Evolutionary conservation across 257 asterid species (phyloP).

Genomic region (Galeopsis tetrahit): DNA sequence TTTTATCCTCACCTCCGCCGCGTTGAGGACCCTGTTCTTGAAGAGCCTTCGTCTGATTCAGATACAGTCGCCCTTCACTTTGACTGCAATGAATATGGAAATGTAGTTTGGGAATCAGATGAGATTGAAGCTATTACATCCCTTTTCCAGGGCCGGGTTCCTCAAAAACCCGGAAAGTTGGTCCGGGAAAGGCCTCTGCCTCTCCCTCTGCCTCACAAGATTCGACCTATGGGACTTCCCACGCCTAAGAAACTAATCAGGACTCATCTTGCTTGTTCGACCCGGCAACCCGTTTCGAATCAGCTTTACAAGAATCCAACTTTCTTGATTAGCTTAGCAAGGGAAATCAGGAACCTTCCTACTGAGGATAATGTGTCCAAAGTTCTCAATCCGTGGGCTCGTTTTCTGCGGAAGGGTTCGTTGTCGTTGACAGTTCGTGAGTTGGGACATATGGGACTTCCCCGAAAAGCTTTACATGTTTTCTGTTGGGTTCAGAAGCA

Average conservation of each 20-base stretch:
- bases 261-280: slow-evolving; percentile 39
- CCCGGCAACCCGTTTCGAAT: slow-evolving; percentile 55
- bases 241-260: slow-evolving; percentile 53
- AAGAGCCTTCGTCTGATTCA: slow-evolving; percentile 16
- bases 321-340: slow-evolving; percentile 81
- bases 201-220: slow-evolving; percentile 70
- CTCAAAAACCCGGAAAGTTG: slow-evolving; percentile 79
- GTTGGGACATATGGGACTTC: slow-evolving; percentile 77
- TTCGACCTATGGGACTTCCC: slow-evolving; percentile 71
- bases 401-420: slow-evolving; percentile 79
- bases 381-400: slow-evolving; percentile 63
- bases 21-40: slow-evolving; percentile 32
- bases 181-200: slow-evolving; percentile 71
- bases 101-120: slow-evolving; percentile 62
- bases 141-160: slow-evolving; percentile 73
- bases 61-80: slow-evolving; percentile 29
- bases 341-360: slow-evolving; percentile 65
- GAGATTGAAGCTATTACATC: slow-evolving; percentile 89
- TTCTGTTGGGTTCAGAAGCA: slow-evolving; percentile 77
- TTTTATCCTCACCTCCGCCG: slow-evolving; percentile 37
- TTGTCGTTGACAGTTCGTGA: slow-evolving; percentile 74
- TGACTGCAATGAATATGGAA: slow-evolving; percentile 42
- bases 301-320: slow-evolving; percentile 75
- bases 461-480: slow-evolving; percentile 69
- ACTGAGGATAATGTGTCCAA: slow-evolving; percentile 55